Evolutionary conservation across 176 grass and related monocot species (phyloP), one percentile per base, ranked within the genome.

Genomic region (Eragrostis curvula): DNA sequence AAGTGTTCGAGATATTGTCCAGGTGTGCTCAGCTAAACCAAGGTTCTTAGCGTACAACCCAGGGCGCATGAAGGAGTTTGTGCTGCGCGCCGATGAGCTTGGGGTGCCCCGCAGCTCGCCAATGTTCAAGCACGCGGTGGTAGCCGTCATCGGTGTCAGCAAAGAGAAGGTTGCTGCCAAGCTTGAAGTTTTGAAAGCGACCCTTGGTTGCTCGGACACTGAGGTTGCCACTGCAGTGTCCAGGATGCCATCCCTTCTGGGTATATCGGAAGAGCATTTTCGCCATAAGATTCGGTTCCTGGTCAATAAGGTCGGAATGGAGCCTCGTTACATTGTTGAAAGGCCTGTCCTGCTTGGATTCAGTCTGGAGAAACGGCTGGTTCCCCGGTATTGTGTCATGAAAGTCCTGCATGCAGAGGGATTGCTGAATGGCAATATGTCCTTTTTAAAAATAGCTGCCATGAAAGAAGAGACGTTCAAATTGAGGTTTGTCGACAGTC

Each of bases 281-380:
- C 64, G 20, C 1, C 51, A 20, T 27, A 85, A 79, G 43, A 80
- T 85, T 15, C 58, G 75, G 14, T 90, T 92, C 74, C 53, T 87
- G 28, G 2, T 92, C 3, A 66, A 58, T 1, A 74, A 86, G 43
- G 78, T 55, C 0, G 74, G 79, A 0, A 55, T 56, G 74, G 43
- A 58, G 5, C 78, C 87, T 11, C 62, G 40, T 0, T 56, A 64
- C 80, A 71, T 92, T 17, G 70, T 87, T 0, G 1, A 45, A 7
- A 79, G 43, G 20, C 70, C 87, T 5, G 0, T 1, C 43, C 44
- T 92, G 5, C 28, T 94, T 3, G 9, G 25, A 5, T 80, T 2
- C 9, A 91, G 84, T 62, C 49, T 94, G 21, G 86, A 94, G 79
- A 87, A 89, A 60, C 71, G 86, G 29, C 6, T 87, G 3, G 41